Evolutionary conservation across 345 rosid genomes (phyloP), one percentile per base, ranked within the genome.

Genomic region (Jatropha curcas): DNA sequence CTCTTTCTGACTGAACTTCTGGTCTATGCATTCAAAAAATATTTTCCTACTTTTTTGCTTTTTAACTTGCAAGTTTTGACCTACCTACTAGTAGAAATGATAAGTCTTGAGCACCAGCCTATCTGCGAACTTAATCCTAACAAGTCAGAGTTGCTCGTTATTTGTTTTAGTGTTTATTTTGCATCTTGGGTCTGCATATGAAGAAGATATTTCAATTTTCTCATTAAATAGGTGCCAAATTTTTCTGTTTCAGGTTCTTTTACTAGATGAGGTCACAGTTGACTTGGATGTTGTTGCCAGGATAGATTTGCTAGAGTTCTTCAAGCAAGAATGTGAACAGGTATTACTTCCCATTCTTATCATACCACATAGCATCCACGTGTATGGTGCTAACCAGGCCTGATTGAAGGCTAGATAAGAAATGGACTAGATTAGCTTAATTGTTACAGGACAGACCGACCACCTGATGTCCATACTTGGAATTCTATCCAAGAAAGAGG

Each of bases 261-360:
- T 95, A 81, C 86, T 95, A 24, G 99, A 95, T 80, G 99, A 95
- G 72, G 90, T 95, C 61, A 95, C 99, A 27, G 97, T 95, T 25
- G 99, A 95, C 72, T 89, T 95, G 0, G 99, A 95, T 45, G 97
- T 95, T 43, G 99, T 95, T 73, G 94, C 97, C 50, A 86, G 98
- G 68, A 75, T 95, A 89, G 98, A 95, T 88, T 84, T 95, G 68
- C 93, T 95, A 11, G 88, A 91, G 28, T 95, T 92, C 84, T 91
- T 95, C 65, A 84, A 84, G 85, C 97, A 92, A 79, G 98, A 95
- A 84, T 92, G 97, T 71, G 92, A 91, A 1, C 84, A 87, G 92
- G 98, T 95, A 83, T 61, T 31, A 45, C 67, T 73, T 68, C 53
- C 41, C 2, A 17, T 45, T 46, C 62, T 67, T 34, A 45, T 30